Percentiles rank a stretch among this genome's conserved stretches.
These are phyloP conservation scores for Thelonectria blattea DNA, from an alignment of 2,329 filamentous ascomycete species.

Conservation along the genomic window DNA sequence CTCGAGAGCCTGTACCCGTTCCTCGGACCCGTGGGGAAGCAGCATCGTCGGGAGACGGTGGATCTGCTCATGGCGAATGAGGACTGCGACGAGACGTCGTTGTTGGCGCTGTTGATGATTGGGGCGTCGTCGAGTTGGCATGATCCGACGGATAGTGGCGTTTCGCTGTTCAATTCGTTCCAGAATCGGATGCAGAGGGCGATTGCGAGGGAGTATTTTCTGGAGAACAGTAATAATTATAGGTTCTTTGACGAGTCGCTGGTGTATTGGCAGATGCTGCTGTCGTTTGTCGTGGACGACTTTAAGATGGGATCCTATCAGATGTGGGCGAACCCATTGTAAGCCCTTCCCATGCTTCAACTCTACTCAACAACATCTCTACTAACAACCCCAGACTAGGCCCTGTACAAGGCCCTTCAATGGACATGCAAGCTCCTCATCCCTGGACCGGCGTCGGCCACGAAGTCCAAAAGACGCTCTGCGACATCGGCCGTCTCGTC, in stretches of 20 bases:
- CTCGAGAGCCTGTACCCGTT: conserved; percentile 16
- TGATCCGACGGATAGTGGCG: conserved; percentile 15
- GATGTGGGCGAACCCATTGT: conserved; percentile 9
- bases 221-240: conserved; percentile 15
- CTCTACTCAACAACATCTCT: background rate
- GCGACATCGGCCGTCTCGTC: conserved; percentile 19
- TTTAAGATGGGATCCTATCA: conserved; percentile 8
- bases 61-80: conserved; percentile 15
- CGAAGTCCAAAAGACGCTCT: conserved; percentile 15
- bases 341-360: background rate
- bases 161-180: conserved; percentile 22
- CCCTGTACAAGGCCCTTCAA: conserved; percentile 2
- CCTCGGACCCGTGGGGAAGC: conserved; percentile 17
- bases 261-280: conserved; percentile 25
- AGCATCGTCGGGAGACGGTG: conserved; percentile 15
- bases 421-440: conserved; percentile 13
- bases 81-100: conserved; percentile 13
- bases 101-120: conserved; percentile 27
- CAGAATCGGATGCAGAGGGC: conserved; percentile 23
- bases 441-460: conserved; percentile 26
- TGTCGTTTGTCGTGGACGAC: conserved; percentile 24
- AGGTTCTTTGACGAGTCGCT: conserved; percentile 22
- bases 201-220: conserved; percentile 2
- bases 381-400: conserved; percentile 6
- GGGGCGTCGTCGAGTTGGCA: conserved; percentile 23